These are phyloP conservation scores for Liquidambar formosana DNA, from an alignment of 164 flowering plant genomes.

Conservation along the genomic window DNA sequence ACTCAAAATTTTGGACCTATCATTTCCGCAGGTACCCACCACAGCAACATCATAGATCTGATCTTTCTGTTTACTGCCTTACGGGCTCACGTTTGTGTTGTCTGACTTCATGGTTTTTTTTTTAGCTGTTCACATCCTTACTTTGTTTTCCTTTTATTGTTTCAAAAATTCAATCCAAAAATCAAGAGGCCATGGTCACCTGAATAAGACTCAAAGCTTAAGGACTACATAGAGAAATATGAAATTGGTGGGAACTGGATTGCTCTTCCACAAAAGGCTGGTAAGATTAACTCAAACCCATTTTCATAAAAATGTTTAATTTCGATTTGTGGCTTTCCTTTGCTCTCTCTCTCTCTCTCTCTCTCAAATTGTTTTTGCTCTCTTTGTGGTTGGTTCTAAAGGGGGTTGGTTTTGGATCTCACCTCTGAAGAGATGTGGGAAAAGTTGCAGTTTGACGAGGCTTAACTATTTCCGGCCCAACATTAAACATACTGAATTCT, in stretches of 20 bases:
- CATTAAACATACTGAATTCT: slow-evolving; percentile 77
- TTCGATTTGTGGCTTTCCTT: background rate
- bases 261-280: slow-evolving; percentile 64
- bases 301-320: background rate
- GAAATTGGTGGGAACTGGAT: slow-evolving; percentile 61
- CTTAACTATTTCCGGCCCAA: slow-evolving; percentile 80
- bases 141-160: too few relatives aligned
- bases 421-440: slow-evolving; percentile 82
- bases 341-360: too few relatives aligned
- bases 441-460: slow-evolving; percentile 85
- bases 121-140: too few relatives aligned
- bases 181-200: slow-evolving; percentile 65
- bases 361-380: too few relatives aligned
- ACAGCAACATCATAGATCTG: too few relatives aligned
- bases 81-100: too few relatives aligned
- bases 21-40: too few relatives aligned
- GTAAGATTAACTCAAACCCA: slow-evolving; percentile 21
- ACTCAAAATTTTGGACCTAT: too few relatives aligned
- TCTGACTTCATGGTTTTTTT: too few relatives aligned
- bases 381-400: background rate
- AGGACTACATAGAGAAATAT: slow-evolving; percentile 45
- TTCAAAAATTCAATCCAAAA: too few relatives aligned
- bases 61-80: too few relatives aligned
- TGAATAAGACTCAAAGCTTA: slow-evolving; percentile 59
- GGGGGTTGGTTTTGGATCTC: slow-evolving; percentile 6